Evolutionary conservation across 1,284 basidiomycete species (phyloP).

Genomic region (Sporisorium iseilematis-ciliati): DNA sequence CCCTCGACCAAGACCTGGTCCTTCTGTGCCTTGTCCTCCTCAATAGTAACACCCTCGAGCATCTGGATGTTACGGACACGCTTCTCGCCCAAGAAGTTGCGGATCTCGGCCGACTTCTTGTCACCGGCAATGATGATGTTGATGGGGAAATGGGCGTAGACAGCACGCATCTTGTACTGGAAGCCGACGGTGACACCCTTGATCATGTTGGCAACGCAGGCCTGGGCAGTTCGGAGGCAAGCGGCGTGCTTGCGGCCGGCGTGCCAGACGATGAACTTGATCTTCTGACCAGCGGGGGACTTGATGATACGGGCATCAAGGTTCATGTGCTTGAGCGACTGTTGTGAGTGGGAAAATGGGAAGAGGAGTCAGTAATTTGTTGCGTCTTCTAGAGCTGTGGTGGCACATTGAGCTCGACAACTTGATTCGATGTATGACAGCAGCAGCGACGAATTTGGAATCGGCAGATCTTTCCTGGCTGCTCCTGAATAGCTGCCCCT

Average conservation of each 20-base stretch:
- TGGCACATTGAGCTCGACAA: constrained; percentile 4
- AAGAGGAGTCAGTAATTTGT: constrained; percentile 17
- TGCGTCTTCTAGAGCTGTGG: not conserved
- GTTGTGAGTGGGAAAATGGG: constrained; percentile 71
- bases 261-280: constrained; percentile 97
- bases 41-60: constrained; percentile 87
- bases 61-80: constrained; percentile 89
- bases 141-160: constrained; percentile 99
- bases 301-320: constrained; percentile 71
- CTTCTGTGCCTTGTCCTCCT: constrained; percentile 94
- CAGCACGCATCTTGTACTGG: constrained; percentile 89
- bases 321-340: constrained; percentile 70
- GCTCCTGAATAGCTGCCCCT: not conserved
- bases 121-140: constrained; percentile 94
- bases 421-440: not conserved
- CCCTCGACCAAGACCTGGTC: constrained; percentile 74
- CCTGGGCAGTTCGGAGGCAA: constrained; percentile 94
- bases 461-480: not conserved
- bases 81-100: constrained; percentile 98
- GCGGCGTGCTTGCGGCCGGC: constrained; percentile 98
- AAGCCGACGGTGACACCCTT: constrained; percentile 89
- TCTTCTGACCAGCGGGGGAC: constrained; percentile 75
- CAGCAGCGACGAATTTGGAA: not conserved
- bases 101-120: constrained; percentile 87
- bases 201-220: constrained; percentile 96